Evolutionary conservation across 257 asterid species (phyloP).

Genomic region (Cruciata laevipes): DNA sequence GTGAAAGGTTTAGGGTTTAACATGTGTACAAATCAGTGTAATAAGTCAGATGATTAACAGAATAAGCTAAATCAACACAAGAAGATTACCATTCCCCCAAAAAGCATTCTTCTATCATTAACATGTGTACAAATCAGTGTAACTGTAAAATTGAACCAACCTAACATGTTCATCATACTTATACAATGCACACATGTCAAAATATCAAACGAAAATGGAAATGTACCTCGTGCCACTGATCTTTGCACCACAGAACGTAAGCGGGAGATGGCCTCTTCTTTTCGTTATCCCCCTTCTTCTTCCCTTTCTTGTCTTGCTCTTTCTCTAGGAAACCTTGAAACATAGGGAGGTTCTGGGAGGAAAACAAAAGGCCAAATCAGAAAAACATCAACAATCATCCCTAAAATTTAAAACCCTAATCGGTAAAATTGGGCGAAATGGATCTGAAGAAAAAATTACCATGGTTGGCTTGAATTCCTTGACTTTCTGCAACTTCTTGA

Average conservation of each 20-base stretch:
- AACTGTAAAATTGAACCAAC: no score
- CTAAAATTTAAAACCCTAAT: background rate
- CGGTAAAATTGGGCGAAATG: background rate
- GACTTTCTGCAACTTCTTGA: slow-evolving; percentile 79
- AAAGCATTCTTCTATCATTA: no score
- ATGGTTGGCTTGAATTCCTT: slow-evolving; percentile 80
- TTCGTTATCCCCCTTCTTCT: slow-evolving; percentile 39
- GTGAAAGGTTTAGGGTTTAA: no score
- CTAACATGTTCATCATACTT: background rate
- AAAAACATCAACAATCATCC: background rate
- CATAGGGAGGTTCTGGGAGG: slow-evolving; percentile 42
- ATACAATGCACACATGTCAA: background rate
- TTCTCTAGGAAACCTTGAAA: slow-evolving; percentile 33
- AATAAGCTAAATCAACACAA: background rate
- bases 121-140: no score
- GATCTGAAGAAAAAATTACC: slow-evolving; percentile 27
- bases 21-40: no score
- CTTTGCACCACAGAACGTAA: slow-evolving; percentile 78
- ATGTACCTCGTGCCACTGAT: slow-evolving; percentile 81
- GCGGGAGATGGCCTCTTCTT: slow-evolving; percentile 76
- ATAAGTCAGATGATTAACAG: no score
- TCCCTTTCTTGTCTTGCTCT: slow-evolving; percentile 67
- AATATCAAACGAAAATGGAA: background rate
- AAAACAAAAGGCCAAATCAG: background rate
- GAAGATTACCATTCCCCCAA: no score